Conservation (phyloP, 768 basidiomycete genomes). For the Terana coerulea region DNA sequence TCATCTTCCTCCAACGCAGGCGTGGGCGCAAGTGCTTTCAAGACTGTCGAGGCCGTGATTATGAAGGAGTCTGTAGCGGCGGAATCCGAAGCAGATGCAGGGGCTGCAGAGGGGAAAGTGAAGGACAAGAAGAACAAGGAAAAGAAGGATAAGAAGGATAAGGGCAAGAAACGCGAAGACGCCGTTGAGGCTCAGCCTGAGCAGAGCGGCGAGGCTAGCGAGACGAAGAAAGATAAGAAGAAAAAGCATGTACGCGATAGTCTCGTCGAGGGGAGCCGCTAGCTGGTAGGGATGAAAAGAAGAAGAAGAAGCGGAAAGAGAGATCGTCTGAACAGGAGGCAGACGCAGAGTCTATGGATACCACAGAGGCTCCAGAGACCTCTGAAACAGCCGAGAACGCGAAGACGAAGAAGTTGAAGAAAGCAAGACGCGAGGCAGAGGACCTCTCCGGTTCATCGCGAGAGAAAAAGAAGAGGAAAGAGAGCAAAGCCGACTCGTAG, state of each 20-base stretch:
- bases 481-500: neutral
- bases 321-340: neutral
- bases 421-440: neutral
- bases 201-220: conserved; percentile 13
- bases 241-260: conserved; percentile 25
- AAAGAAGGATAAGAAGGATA: conserved; percentile 19
- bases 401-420: neutral
- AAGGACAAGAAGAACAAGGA: conserved; percentile 23
- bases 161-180: conserved; percentile 12
- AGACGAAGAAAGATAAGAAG: conserved; percentile 19
- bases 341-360: neutral
- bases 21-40: neutral
- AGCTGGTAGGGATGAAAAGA: neutral
- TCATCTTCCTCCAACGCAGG: conserved; percentile 4
- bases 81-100: conserved; percentile 2
- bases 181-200: conserved; percentile 2
- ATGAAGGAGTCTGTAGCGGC: conserved; percentile 2
- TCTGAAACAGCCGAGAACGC: neutral
- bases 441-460: no score
- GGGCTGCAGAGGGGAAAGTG: conserved; percentile 10
- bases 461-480: conserved; percentile 6
- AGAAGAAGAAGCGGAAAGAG: conserved; percentile 5
- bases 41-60: neutral
- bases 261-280: conserved; percentile 6
- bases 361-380: conserved; percentile 1